Conservation (phyloP, 805 yeast genomes). For the Ogataea polymorpha region DNA sequence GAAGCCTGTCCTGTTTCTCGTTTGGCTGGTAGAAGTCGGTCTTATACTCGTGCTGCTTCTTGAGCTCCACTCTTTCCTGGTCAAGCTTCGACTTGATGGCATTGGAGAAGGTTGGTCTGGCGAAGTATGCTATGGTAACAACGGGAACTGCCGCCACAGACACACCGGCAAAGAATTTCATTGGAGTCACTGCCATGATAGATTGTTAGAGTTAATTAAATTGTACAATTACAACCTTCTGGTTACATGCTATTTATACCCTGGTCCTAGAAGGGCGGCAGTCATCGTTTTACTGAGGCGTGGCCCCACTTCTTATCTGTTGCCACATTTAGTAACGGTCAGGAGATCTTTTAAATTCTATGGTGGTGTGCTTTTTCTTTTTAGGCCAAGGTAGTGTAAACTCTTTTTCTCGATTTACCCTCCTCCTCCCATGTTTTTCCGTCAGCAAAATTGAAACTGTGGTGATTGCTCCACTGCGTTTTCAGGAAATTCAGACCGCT, state of each 20-base stretch:
- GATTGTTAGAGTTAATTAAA: neutral
- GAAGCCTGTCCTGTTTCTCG: conserved; percentile 24
- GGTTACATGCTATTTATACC: neutral
- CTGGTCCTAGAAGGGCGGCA: neutral
- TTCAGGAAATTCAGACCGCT: conserved; percentile 76
- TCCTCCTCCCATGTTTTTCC: conserved; percentile 47
- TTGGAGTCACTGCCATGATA: conserved; percentile 29
- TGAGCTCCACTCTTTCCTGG: conserved; percentile 31
- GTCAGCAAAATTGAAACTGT: conserved; percentile 70
- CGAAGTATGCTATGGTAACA: conserved; percentile 21
- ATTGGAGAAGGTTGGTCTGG: conserved; percentile 36
- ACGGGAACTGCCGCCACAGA: conserved; percentile 31
- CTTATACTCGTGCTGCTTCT: conserved; percentile 26
- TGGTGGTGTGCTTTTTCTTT: conserved; percentile 1
- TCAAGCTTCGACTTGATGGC: conserved; percentile 33
- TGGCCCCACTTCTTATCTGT: conserved; percentile 2
- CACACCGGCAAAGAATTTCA: conserved; percentile 29
- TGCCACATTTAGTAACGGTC: neutral
- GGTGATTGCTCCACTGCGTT: conserved; percentile 75
- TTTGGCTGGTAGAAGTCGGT: conserved; percentile 26
- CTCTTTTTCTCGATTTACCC: conserved; percentile 65
- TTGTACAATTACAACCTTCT: neutral
- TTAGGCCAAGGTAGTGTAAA: conserved; percentile 36
- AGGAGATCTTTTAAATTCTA: neutral
- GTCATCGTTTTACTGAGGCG: neutral